phyloP scores from a whole-genome alignment of 257 asterid genomes.

The Jaltomata sinuosa region DNA sequence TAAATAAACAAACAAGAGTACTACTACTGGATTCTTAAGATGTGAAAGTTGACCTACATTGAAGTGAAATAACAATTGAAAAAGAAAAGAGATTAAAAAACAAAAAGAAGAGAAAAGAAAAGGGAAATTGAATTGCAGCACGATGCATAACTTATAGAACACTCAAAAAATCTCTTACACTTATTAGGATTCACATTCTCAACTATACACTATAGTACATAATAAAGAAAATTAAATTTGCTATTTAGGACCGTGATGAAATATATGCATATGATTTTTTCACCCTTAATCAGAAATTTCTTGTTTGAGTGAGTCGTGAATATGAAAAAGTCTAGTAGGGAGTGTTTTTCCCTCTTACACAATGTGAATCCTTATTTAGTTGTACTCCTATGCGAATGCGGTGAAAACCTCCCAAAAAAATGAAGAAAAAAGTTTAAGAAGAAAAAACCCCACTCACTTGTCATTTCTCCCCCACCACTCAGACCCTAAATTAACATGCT shows the following conservation, averaged over 20 bases:
- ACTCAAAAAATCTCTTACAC: neutral
- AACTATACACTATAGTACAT: neutral
- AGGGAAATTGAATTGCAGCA: neutral
- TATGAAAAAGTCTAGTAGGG: neutral
- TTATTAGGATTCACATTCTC: neutral
- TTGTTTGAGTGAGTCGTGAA: accelerated
- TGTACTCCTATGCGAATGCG: accelerated
- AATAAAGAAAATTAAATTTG: neutral
- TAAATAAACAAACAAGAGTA: neutral
- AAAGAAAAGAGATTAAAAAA: neutral
- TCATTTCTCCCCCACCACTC: conserved; percentile 12
- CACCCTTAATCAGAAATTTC: accelerated
- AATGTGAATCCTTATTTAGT: accelerated
- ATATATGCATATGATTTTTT: accelerated
- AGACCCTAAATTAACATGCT: neutral
- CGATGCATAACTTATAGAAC: neutral
- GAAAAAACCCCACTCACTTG: neutral
- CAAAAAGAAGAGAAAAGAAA: neutral
- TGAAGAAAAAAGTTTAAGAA: neutral
- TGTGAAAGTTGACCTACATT: neutral
- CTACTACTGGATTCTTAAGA: neutral
- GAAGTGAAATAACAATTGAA: neutral
- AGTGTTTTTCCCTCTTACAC: neutral
- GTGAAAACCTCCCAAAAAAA: too few species aligned
- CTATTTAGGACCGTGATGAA: neutral